Conservation (phyloP, 495 filamentous ascomycete genomes). For the Neurospora sp. region DNA sequence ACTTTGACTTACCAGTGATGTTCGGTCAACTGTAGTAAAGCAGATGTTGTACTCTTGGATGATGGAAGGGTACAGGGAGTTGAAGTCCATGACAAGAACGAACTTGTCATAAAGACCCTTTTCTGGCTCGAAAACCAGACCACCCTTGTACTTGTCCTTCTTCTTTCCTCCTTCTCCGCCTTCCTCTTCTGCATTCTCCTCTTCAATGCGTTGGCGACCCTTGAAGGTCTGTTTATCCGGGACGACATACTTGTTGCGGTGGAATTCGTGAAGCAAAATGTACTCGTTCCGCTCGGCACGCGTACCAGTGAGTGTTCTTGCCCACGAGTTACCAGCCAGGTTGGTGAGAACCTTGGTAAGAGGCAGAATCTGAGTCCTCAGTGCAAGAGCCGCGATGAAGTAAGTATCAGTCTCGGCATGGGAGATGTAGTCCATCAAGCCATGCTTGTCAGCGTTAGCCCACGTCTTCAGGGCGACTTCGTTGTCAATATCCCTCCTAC, state of each 20-base stretch:
- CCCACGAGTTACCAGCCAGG: conserved; percentile 96
- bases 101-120: conserved; percentile 96
- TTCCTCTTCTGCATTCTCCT: conserved; percentile 51
- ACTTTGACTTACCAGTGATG: conserved; percentile 41
- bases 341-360: conserved; percentile 94
- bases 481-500: conserved; percentile 73
- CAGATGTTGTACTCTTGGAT: conserved; percentile 99
- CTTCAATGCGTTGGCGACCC: conserved; percentile 55
- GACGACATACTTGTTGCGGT: conserved; percentile 93
- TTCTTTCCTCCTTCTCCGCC: conserved; percentile 65
- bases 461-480: conserved; percentile 80
- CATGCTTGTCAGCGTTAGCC: conserved; percentile 64
- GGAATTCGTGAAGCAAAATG: conserved; percentile 94
- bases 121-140: conserved; percentile 95
- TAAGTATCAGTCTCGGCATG: conserved; percentile 94
- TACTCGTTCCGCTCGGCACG: conserved; percentile 97
- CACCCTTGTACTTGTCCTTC: conserved; percentile 98
- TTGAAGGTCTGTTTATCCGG: conserved; percentile 79
- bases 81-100: conserved; percentile 98
- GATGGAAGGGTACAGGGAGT: conserved; percentile 96
- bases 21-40: conserved; percentile 88
- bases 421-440: conserved; percentile 82
- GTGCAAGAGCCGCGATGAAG: conserved; percentile 81
- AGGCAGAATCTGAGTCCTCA: conserved; percentile 83
- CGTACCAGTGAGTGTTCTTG: conserved; percentile 86